Evolutionary conservation across 2,329 filamentous ascomycete species (phyloP).

Genomic region (Fusarium sp.): DNA sequence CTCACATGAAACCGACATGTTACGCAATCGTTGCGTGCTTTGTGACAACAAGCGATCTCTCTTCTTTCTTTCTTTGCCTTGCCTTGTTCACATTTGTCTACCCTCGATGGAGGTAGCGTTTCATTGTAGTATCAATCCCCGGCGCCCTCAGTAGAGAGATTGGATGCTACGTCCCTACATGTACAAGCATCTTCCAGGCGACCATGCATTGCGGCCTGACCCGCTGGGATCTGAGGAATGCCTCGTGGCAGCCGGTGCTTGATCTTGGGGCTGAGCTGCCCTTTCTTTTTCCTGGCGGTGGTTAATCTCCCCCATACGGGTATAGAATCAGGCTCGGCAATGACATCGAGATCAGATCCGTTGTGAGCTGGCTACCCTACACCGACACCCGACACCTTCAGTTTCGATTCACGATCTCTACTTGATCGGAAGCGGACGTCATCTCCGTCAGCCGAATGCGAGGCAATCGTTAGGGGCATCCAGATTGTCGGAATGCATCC

Average conservation of each 20-base stretch:
- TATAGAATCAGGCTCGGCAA: not conserved
- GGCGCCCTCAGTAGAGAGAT: not conserved
- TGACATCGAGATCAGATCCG: not conserved
- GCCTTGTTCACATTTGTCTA: not conserved
- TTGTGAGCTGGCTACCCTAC: constrained; percentile 1
- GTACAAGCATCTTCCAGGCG: constrained; percentile 7
- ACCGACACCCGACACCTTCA: not conserved
- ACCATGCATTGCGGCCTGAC: constrained; percentile 30
- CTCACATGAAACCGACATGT: constrained; percentile 15
- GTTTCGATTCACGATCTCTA: not conserved
- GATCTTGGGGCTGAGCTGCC: not conserved
- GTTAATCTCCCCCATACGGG: constrained; percentile 1
- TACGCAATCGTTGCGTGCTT: constrained; percentile 10
- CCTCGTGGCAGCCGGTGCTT: constrained; percentile 2
- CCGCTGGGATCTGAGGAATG: constrained; percentile 6
- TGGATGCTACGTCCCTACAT: not conserved
- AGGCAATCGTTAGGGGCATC: constrained; percentile 3
- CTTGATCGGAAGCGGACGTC: not conserved
- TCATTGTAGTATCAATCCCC: not conserved
- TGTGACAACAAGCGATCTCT: not conserved
- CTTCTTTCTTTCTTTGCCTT: not conserved
- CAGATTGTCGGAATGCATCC: constrained; percentile 21
- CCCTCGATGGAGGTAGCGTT: not conserved
- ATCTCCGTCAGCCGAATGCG: not conserved
- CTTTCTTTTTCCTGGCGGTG: constrained; percentile 7